Evolutionary conservation across 1,139 yeast species (phyloP).

Genomic region (Arxiozyma telluris): DNA sequence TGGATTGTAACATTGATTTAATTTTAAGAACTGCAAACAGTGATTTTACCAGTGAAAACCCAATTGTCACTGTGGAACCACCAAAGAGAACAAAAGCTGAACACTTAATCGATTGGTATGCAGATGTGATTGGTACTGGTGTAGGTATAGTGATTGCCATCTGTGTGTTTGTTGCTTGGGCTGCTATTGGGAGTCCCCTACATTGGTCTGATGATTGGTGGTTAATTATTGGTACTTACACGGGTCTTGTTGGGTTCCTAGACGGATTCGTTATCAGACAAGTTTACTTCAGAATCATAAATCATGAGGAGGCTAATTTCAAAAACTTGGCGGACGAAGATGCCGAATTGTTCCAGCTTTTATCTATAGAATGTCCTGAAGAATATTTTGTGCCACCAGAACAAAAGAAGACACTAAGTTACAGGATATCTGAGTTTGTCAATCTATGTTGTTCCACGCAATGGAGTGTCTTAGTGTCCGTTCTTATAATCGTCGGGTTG

Average conservation of each 20-base stretch:
- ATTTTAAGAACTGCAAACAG: conserved; percentile 17
- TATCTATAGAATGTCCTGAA: conserved; percentile 21
- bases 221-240: conserved; percentile 37
- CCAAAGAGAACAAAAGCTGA: conserved; percentile 20
- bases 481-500: conserved; percentile 25
- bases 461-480: conserved; percentile 27
- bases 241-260: conserved; percentile 35
- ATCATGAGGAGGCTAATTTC: conserved; percentile 28
- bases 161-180: conserved; percentile 32
- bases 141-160: conserved; percentile 31
- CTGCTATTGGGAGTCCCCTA: conserved; percentile 31
- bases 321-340: conserved; percentile 23
- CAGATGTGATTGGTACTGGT: conserved; percentile 36
- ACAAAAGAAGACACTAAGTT: conserved; percentile 13
- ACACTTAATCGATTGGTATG: conserved; percentile 32
- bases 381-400: conserved; percentile 12
- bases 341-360: conserved; percentile 14
- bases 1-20: conserved; percentile 29
- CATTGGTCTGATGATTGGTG: conserved; percentile 35
- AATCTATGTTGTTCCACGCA: conserved; percentile 23
- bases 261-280: conserved; percentile 36
- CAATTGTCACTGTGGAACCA: conserved; percentile 20
- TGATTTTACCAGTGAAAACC: conserved; percentile 23
- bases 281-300: conserved; percentile 29
- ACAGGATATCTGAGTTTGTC: conserved; percentile 23